These are phyloP conservation scores for Naganishia vishniacii DNA, from an alignment of 768 basidiomycete genomes.

Conservation along the genomic window DNA sequence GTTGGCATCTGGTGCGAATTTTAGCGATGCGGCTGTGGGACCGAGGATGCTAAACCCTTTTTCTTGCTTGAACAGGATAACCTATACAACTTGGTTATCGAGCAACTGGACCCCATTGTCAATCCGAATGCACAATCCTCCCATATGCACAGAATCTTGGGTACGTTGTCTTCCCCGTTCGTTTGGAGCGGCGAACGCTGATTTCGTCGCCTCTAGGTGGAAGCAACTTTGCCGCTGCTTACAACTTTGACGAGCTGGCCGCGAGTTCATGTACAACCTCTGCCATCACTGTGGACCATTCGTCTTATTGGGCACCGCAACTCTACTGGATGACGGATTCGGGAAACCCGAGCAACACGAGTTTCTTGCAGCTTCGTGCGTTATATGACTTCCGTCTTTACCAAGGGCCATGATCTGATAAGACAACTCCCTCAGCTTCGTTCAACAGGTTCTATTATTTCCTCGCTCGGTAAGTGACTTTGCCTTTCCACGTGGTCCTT, in stretches of 20 bases:
- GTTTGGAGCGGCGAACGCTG: too few species aligned
- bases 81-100: constrained; percentile 33
- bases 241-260: constrained; percentile 34
- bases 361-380: constrained; percentile 5
- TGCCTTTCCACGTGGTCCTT: too few species aligned
- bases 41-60: too few species aligned
- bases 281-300: constrained; percentile 38
- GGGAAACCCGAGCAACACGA: constrained; percentile 12
- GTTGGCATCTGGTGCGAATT: constrained; percentile 11
- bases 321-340: constrained; percentile 24
- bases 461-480: constrained; percentile 1
- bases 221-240: constrained; percentile 36
- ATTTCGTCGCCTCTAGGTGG: constrained; percentile 28
- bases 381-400: too few species aligned
- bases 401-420: too few species aligned
- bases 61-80: constrained; percentile 20
- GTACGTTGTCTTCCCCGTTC: not conserved
- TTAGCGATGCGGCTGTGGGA: too few species aligned
- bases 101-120: constrained; percentile 44
- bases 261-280: constrained; percentile 35
- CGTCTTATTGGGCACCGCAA: constrained; percentile 32
- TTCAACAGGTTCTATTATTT: constrained; percentile 21
- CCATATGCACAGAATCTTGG: constrained; percentile 45
- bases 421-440: constrained; percentile 4
- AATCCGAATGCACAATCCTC: constrained; percentile 35